Evolutionary conservation across 208 protist species (phyloP).

Genomic region (Trypanosoma cruzi): DNA sequence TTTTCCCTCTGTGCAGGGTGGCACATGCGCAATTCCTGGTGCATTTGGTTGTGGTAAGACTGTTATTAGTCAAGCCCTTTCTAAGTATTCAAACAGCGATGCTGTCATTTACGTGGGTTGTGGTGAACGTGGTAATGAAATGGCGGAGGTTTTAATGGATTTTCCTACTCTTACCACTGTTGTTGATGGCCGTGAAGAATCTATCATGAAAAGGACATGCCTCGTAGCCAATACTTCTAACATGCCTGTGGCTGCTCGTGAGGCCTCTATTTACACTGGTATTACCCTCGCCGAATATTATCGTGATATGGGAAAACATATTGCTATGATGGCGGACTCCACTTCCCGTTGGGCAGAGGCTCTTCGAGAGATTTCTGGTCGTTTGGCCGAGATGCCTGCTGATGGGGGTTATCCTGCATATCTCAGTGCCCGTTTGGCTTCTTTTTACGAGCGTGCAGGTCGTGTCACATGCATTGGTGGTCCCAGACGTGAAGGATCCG

Average conservation of each 20-base stretch:
- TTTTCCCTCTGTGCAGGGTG: slow-evolving; percentile 99
- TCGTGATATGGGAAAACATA: slow-evolving; percentile 99
- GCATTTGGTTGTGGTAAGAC: slow-evolving; percentile 99
- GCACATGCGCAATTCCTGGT: slow-evolving; percentile 99
- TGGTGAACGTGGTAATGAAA: slow-evolving; percentile 99
- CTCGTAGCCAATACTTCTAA: slow-evolving; percentile 99
- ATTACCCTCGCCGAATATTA: slow-evolving; percentile 99
- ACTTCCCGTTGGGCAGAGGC: slow-evolving; percentile 99
- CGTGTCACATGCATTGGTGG: slow-evolving; percentile 96
- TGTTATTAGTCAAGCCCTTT: slow-evolving; percentile 99
- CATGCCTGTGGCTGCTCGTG: slow-evolving; percentile 99
- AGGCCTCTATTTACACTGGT: slow-evolving; percentile 99
- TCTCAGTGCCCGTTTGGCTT: slow-evolving; percentile 98
- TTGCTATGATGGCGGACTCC: slow-evolving; percentile 99
- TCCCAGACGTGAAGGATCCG: slow-evolving; percentile 96
- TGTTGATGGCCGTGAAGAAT: slow-evolving; percentile 95
- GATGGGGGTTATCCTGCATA: slow-evolving; percentile 99
- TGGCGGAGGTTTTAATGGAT: slow-evolving; percentile 99
- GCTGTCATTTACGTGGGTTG: slow-evolving; percentile 99
- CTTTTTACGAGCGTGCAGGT: slow-evolving; percentile 99
- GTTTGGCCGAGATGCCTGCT: slow-evolving; percentile 99
- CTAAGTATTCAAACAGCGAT: slow-evolving; percentile 99
- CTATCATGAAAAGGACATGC: slow-evolving; percentile 99
- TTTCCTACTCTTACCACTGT: slow-evolving; percentile 98
- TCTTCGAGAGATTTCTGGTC: slow-evolving; percentile 99